phyloP scores from a whole-genome alignment of 345 rosid genomes.

The Anacardium occidentale region DNA sequence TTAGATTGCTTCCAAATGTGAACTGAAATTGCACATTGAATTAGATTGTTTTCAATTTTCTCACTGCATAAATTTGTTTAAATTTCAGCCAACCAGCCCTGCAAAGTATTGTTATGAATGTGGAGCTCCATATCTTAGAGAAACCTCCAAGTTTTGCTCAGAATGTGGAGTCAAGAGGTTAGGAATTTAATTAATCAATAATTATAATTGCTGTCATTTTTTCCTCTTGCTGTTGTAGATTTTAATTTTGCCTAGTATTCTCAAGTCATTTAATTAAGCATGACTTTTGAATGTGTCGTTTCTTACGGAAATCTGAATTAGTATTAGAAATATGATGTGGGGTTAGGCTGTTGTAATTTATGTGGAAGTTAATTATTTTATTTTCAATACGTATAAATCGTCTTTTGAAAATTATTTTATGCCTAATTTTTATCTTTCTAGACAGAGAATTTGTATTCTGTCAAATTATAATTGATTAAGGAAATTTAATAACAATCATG shows the following conservation, averaged over 20 bases:
- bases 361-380: too few species aligned
- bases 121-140: constrained; percentile 77
- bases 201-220: background rate
- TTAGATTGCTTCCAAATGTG: background rate
- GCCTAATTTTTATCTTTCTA: too few species aligned
- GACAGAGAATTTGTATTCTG: too few species aligned
- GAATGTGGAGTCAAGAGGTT: constrained; percentile 88
- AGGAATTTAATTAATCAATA: constrained; percentile 48
- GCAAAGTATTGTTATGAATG: constrained; percentile 90
- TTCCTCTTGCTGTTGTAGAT: background rate
- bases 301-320: too few species aligned
- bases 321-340: too few species aligned
- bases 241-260: background rate
- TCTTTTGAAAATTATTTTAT: too few species aligned
- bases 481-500: too few species aligned
- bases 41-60: background rate
- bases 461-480: too few species aligned
- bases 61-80: background rate
- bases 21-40: background rate
- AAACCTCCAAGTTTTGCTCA: constrained; percentile 89
- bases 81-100: constrained; percentile 56
- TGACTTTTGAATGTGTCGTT: too few species aligned
- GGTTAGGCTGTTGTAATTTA: too few species aligned
- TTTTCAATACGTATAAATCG: too few species aligned
- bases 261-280: background rate